A percentile compares a stretch with the other conserved stretches of the same genome.
These are phyloP conservation scores for Penicillium cataractarum DNA, from an alignment of 495 filamentous ascomycete species.

Conservation along the genomic window DNA sequence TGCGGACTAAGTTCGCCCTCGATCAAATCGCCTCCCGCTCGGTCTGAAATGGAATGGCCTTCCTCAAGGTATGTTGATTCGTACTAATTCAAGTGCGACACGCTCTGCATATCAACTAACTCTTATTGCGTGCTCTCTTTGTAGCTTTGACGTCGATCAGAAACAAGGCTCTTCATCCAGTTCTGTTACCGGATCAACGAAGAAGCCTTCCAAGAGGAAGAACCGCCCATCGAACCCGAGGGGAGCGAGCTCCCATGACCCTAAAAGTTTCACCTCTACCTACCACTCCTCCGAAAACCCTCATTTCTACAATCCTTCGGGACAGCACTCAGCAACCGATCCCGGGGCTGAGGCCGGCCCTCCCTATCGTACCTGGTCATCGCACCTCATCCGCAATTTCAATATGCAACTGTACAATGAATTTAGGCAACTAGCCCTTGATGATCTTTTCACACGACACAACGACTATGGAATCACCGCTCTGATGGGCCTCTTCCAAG, in stretches of 20 bases:
- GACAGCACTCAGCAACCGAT: background rate
- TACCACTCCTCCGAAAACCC: slow-evolving; percentile 3
- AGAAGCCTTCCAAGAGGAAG: background rate
- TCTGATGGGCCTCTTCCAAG: slow-evolving; percentile 62
- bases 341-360: slow-evolving; percentile 32
- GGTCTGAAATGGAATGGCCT: slow-evolving; percentile 9
- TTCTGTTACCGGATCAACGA: background rate
- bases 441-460: slow-evolving; percentile 58
- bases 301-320: background rate
- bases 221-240: background rate
- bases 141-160: slow-evolving; percentile 3
- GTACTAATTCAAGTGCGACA: background rate
- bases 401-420: slow-evolving; percentile 79
- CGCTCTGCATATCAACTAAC: background rate
- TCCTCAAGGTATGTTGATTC: slow-evolving; percentile 22
- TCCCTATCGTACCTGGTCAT: slow-evolving; percentile 61
- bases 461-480: slow-evolving; percentile 55
- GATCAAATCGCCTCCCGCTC: slow-evolving; percentile 11
- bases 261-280: slow-evolving; percentile 14
- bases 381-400: slow-evolving; percentile 75
- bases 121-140: background rate
- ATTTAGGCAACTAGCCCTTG: slow-evolving; percentile 70
- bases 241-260: background rate
- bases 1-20: slow-evolving; percentile 30
- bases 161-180: background rate